Evolutionary conservation across 1,284 basidiomycete genomes (phyloP), one percentile per base, ranked within the genome.

Genomic region (Malassezia nana): DNA sequence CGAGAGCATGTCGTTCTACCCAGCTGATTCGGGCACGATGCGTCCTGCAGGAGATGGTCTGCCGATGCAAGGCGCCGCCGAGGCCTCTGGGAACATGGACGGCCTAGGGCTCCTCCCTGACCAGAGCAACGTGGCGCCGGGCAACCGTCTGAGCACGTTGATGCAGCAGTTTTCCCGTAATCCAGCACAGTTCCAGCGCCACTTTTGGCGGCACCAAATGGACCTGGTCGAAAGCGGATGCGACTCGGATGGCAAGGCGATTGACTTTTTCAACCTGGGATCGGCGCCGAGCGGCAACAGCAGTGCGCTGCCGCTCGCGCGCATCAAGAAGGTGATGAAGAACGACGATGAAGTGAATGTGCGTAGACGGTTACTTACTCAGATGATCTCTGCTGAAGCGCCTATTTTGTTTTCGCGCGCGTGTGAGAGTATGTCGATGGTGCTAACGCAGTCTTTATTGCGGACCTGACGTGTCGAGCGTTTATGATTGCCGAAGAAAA

Each of bases 261-360:
- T 67, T 50, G 65, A 67, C 55, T 67, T 67, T 53, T 64, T 66
- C 26, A 52, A 52, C 31, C 39, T 53, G 15, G 50, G 50, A n/a
- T 43, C 45, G 6, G 29, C 48, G 7, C 46, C 55, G 1, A 64
- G 55, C 9, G 64, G 63, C 2, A 52, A 61, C 31, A 62, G 65
- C 10, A 67, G 68, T n/a, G 67, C 69, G 16, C 55, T 74, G 2
- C 71, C 71, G 0, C 55, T 74, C n/a, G 71, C 71, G 1, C 58
- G 71, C 10, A 72, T 74, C 53, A 74, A 74, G 40, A 72, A 72
- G 45, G 71, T 72, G 39, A 72, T 74, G 70, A 74, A 74, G 57
- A 64, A 63, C 20, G 68, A 74, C 50, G 68, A 69, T 31, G 64
- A 71, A 40, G 68, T 74, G 52, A 71, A 70, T 49, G 61, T 63